Percentiles rank a stretch among this genome's conserved stretches.
phyloP scores from a whole-genome alignment of 352 stramenopile species.

The Elongisporangium undulatum region DNA sequence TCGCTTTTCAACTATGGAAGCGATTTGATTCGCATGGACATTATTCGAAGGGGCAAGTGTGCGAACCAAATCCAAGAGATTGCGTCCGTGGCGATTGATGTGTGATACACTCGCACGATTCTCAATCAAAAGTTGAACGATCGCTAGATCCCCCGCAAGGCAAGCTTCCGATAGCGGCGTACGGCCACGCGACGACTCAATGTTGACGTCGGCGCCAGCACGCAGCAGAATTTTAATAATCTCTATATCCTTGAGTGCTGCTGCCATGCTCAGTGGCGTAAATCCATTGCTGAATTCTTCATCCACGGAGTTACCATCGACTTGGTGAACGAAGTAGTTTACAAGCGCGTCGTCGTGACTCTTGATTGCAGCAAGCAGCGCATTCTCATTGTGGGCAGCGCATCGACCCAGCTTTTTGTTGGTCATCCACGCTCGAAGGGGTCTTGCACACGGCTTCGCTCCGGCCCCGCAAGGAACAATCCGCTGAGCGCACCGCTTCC shows the following conservation, averaged over 20 bases:
- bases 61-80: conserved; percentile 37
- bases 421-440: conserved; percentile 58
- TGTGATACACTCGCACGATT: conserved; percentile 55
- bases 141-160: conserved; percentile 30
- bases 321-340: conserved; percentile 50
- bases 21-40: not conserved
- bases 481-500: conserved; percentile 58
- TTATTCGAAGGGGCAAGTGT: conserved; percentile 10
- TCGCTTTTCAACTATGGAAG: conserved; percentile 27
- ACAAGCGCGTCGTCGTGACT: conserved; percentile 52
- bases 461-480: conserved; percentile 56
- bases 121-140: conserved; percentile 60
- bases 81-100: conserved; percentile 55
- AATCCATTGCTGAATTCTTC: conserved; percentile 69
- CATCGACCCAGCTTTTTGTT: conserved; percentile 36
- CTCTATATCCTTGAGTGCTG: conserved; percentile 36
- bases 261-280: conserved; percentile 45
- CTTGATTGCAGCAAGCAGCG: conserved; percentile 61
- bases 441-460: conserved; percentile 38
- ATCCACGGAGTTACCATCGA: conserved; percentile 33
- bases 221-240: conserved; percentile 53
- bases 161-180: conserved; percentile 62
- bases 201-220: conserved; percentile 66
- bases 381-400: conserved; percentile 42
- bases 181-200: conserved; percentile 58